phyloP scores from a whole-genome alignment of 257 asterid species.

The Craterostigma plantagineum region DNA sequence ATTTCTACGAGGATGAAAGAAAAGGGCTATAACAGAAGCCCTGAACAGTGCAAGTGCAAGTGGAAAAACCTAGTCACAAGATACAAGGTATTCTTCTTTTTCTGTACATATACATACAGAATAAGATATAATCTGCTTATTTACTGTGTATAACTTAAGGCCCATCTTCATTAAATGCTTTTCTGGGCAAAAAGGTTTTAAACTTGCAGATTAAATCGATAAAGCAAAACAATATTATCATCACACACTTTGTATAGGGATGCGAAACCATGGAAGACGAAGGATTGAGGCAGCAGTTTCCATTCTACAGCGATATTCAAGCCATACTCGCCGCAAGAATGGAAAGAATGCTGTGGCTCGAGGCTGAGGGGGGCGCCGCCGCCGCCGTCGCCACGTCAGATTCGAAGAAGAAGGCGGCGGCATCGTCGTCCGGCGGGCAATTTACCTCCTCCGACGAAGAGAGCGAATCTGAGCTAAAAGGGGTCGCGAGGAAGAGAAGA shows the following conservation, averaged over 20 bases:
- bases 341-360: slow-evolving; percentile 91
- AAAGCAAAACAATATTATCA: too few relatives aligned
- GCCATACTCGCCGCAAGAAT: slow-evolving; percentile 47
- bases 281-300: slow-evolving; percentile 74
- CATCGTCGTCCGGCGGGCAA: slow-evolving; percentile 19
- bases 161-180: neutral
- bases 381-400: slow-evolving; percentile 12
- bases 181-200: neutral
- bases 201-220: too few relatives aligned
- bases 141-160: too few relatives aligned
- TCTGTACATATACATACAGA: neutral
- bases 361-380: slow-evolving; percentile 73
- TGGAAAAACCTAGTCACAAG: slow-evolving; percentile 98
- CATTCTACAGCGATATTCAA: slow-evolving; percentile 75
- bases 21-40: slow-evolving; percentile 70
- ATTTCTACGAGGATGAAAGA: slow-evolving; percentile 80
- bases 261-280: slow-evolving; percentile 79
- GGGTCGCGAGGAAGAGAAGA: slow-evolving; percentile 27
- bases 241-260: too few relatives aligned
- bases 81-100: slow-evolving; percentile 62
- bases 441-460: slow-evolving; percentile 60
- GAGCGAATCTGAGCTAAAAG: slow-evolving; percentile 24
- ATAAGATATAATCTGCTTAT: too few relatives aligned
- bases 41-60: slow-evolving; percentile 98
- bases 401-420: slow-evolving; percentile 28